Conservation (phyloP, 2,329 filamentous ascomycete genomes). For the Westerdykella aurantiaca region DNA sequence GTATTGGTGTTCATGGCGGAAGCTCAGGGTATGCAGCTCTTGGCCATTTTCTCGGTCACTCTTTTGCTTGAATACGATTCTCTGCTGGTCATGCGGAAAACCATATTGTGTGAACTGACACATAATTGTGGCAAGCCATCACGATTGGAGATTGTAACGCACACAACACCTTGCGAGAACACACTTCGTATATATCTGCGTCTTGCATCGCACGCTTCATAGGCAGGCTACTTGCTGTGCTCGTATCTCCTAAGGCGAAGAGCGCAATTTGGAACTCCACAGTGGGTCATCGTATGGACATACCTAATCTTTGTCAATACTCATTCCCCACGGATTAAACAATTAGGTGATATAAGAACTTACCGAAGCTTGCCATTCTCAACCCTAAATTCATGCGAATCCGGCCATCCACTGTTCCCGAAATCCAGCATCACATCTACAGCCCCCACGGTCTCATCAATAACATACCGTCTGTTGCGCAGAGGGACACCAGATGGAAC, state of each 20-base stretch:
- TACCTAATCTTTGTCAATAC: constrained; percentile 13
- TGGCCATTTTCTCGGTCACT: too few species aligned
- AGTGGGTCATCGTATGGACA: constrained; percentile 26
- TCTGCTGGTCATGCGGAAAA: too few species aligned
- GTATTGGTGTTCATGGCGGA: too few species aligned
- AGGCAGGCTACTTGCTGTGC: neutral
- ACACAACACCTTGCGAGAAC: too few species aligned
- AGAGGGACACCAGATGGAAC: constrained; percentile 20
- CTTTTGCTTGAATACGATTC: too few species aligned
- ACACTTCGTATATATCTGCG: too few species aligned
- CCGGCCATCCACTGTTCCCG: constrained; percentile 16
- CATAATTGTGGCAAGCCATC: too few species aligned
- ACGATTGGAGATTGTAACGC: too few species aligned
- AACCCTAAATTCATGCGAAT: constrained; percentile 24
- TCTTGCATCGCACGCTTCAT: too few species aligned
- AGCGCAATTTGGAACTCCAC: constrained; percentile 19
- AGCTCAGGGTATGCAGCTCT: too few species aligned
- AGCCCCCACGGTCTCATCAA: constrained; percentile 18
- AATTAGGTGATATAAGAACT: constrained; percentile 24
- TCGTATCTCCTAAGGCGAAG: neutral
- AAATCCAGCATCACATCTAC: constrained; percentile 23
- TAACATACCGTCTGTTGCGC: constrained; percentile 19
- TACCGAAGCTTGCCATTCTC: constrained; percentile 15
- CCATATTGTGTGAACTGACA: too few species aligned
- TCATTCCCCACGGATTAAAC: constrained; percentile 6